Evolutionary conservation across 345 rosid species (phyloP), one percentile per base, ranked within the genome.

Genomic region (Triadica sebifera): DNA sequence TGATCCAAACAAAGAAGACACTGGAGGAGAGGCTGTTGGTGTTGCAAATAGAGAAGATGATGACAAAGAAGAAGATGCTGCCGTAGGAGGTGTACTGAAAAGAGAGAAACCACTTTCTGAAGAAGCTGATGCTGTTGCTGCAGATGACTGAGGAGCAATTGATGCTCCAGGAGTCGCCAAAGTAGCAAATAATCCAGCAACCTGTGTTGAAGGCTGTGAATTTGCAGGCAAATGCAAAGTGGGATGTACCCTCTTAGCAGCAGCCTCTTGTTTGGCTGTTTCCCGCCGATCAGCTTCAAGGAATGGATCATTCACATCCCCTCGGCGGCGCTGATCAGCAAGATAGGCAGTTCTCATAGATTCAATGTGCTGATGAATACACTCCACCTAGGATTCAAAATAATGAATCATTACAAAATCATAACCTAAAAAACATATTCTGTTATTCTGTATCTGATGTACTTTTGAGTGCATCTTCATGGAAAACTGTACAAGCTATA

Each of bases 221-320:
- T 53, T 84, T 63, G 91, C 74, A 81, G 93, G 97, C 82, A 95
- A 85, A 85, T 95, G 92, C 76, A 91, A 84, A 75, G 96, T 93
- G 80, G 99, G 99, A 81, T 95, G 98, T 58, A 88, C 96, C 71
- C 97, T 85, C 89, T 86, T 95, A 52, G 98, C 92, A 82, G 98
- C 97, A 55, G 97, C 99, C 87, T 95, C 97, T 71, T 86, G 92
- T 78, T 90, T 91, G 50, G 99, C 98, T n/a, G 94, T 87, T 87
- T 91, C 96, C 20, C 98, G 88, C 69, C 99, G 79, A 83, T 95
- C 98, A 70, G 99, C 99, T 79, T 91, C 99, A 69, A 95, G 94
- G 83, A 95, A 95, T 9, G 99, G 98, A 79, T 95, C 88, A 76
- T 82, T 85, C 49, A 79, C 83, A 71, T 89, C 92, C 69, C 99